These are phyloP conservation scores for Geotrichum europaeum DNA, from an alignment of 1,139 yeast species.

Conservation along the genomic window DNA sequence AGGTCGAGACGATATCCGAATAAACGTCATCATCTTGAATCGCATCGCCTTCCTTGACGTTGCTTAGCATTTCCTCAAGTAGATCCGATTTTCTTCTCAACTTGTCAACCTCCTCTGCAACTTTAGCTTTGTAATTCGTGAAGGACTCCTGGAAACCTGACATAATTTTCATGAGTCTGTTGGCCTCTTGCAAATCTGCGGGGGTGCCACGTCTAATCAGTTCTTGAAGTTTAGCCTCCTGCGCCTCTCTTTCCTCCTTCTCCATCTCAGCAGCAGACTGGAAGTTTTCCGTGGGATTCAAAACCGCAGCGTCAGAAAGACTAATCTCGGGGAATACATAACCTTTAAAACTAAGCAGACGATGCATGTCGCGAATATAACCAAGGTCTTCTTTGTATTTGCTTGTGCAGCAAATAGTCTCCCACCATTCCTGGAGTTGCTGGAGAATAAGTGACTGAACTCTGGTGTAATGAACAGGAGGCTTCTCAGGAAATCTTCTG, in stretches of 20 bases:
- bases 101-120: slow-evolving; percentile 78
- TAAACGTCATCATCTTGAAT: slow-evolving; percentile 48
- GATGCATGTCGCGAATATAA: slow-evolving; percentile 92
- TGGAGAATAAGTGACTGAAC: slow-evolving; percentile 81
- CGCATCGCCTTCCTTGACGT: slow-evolving; percentile 49
- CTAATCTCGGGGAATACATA: slow-evolving; percentile 89
- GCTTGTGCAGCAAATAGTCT: slow-evolving; percentile 85
- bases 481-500: slow-evolving; percentile 88
- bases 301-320: slow-evolving; percentile 85
- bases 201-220: slow-evolving; percentile 94
- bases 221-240: slow-evolving; percentile 92
- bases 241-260: slow-evolving; percentile 87
- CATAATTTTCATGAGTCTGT: slow-evolving; percentile 93
- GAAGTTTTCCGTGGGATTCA: slow-evolving; percentile 84
- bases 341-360: slow-evolving; percentile 79
- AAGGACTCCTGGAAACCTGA: slow-evolving; percentile 74
- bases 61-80: slow-evolving; percentile 77
- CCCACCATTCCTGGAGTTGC: slow-evolving; percentile 95
- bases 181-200: slow-evolving; percentile 91
- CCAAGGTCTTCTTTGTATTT: slow-evolving; percentile 88
- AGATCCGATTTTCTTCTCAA: slow-evolving; percentile 85
- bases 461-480: slow-evolving; percentile 77
- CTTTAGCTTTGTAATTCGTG: slow-evolving; percentile 79
- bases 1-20: slow-evolving; percentile 67
- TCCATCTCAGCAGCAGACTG: slow-evolving; percentile 87